These are phyloP conservation scores for Neopestalotiopsis clavispora DNA, from an alignment of 2,329 filamentous ascomycete species.

Conservation along the genomic window DNA sequence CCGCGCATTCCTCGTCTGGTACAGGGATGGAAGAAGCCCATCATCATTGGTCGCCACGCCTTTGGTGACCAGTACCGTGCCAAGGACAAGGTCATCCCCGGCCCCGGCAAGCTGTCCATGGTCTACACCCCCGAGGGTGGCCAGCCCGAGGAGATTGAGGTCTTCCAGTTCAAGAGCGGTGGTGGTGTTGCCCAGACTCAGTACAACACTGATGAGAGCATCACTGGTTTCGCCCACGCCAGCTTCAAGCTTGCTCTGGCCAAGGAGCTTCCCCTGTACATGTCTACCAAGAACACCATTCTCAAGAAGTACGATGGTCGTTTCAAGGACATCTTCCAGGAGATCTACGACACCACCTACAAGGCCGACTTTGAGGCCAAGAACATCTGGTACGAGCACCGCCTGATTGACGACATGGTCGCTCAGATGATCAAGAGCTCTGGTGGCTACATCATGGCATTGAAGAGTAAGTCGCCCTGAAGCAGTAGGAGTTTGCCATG, in stretches of 20 bases:
- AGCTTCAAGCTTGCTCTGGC: conserved; percentile 93
- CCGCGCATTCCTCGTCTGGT: conserved; percentile 90
- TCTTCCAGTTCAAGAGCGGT: conserved; percentile 85
- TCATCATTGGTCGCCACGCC: conserved; percentile 97
- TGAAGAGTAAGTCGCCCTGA: conserved; percentile 78
- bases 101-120: conserved; percentile 89
- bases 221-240: conserved; percentile 91
- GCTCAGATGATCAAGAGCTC: conserved; percentile 99
- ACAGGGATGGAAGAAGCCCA: conserved; percentile 97
- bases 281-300: conserved; percentile 99
- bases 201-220: conserved; percentile 98
- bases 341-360: conserved; percentile 89
- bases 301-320: conserved; percentile 98
- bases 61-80: conserved; percentile 99
- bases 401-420: conserved; percentile 99
- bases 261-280: conserved; percentile 92
- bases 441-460: conserved; percentile 94
- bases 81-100: conserved; percentile 84
- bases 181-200: conserved; percentile 92
- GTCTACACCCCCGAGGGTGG: conserved; percentile 89
- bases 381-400: conserved; percentile 98
- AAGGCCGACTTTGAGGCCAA: conserved; percentile 87
- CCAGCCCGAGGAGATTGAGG: conserved; percentile 83
- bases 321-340: conserved; percentile 99
- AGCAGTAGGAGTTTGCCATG: background rate